Evolutionary conservation across 768 basidiomycete genomes (phyloP).

Genomic region (Kwoniella newhampshirensis): DNA sequence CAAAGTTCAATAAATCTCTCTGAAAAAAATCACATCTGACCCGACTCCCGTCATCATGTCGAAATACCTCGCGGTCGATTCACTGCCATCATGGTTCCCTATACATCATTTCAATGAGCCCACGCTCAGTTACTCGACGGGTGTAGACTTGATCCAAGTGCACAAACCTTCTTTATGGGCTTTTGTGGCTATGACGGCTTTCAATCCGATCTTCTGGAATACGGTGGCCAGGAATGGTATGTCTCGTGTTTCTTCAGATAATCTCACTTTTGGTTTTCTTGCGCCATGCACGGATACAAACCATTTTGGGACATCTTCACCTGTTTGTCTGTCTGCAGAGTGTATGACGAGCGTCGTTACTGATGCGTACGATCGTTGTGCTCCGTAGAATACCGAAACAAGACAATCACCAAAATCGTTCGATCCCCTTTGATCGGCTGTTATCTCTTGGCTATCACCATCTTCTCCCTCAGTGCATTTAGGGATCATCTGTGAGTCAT

Average conservation of each 20-base stretch:
- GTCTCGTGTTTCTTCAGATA: conserved; percentile 42
- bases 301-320: no score
- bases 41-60: neutral
- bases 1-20: no score
- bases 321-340: no score
- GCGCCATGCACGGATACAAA: no score
- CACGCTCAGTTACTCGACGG: conserved; percentile 21
- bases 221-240: conserved; percentile 86
- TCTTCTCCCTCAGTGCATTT: conserved; percentile 79
- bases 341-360: no score
- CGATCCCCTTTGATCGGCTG: conserved; percentile 73
- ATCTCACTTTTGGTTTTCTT: no score
- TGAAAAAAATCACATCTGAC: no score
- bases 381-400: conserved; percentile 72
- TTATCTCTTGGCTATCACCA: conserved; percentile 79
- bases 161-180: conserved; percentile 67
- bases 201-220: conserved; percentile 97
- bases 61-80: conserved; percentile 18
- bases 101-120: conserved; percentile 34
- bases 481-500: conserved; percentile 76
- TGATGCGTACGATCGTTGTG: no score
- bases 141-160: conserved; percentile 59
- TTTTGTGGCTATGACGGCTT: conserved; percentile 69
- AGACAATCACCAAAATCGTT: conserved; percentile 79
- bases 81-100: conserved; percentile 39